A percentile compares a stretch with the other conserved stretches of the same genome.
Conservation (phyloP, 1,284 basidiomycete genomes). For the Tylopilus sp. region DNA sequence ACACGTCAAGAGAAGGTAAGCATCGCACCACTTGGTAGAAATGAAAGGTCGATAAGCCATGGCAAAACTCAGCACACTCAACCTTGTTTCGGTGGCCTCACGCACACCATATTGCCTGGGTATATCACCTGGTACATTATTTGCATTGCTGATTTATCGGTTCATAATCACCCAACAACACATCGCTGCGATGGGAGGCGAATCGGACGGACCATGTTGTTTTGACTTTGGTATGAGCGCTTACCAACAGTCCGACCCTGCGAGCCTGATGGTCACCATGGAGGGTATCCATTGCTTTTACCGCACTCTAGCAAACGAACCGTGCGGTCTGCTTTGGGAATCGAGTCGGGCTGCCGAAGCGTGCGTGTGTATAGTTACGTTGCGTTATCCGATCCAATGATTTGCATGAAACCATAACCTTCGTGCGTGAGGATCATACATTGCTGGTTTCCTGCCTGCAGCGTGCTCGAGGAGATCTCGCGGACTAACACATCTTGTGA, state of each 20-base stretch:
- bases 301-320: slow-evolving; percentile 7
- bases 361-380: background rate
- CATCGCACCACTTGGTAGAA: background rate
- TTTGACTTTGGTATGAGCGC: slow-evolving; percentile 11
- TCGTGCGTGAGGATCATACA: background rate
- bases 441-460: background rate
- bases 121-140: slow-evolving; percentile 1
- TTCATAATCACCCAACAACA: background rate
- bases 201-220: slow-evolving; percentile 5
- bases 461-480: background rate
- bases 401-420: slow-evolving; percentile 4
- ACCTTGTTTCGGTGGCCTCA: slow-evolving; percentile 4
- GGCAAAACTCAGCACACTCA: background rate
- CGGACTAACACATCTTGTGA: background rate
- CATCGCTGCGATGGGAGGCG: background rate
- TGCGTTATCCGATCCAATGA: slow-evolving; percentile 5
- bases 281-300: background rate
- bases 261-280: background rate
- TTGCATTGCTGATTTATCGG: background rate
- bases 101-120: background rate
- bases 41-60: background rate
- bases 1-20: background rate
- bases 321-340: background rate
- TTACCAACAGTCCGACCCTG: slow-evolving; percentile 3
- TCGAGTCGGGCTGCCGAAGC: slow-evolving; percentile 1